Conservation (phyloP, 2,329 filamentous ascomycete genomes). For the Colletotrichum sidae region DNA sequence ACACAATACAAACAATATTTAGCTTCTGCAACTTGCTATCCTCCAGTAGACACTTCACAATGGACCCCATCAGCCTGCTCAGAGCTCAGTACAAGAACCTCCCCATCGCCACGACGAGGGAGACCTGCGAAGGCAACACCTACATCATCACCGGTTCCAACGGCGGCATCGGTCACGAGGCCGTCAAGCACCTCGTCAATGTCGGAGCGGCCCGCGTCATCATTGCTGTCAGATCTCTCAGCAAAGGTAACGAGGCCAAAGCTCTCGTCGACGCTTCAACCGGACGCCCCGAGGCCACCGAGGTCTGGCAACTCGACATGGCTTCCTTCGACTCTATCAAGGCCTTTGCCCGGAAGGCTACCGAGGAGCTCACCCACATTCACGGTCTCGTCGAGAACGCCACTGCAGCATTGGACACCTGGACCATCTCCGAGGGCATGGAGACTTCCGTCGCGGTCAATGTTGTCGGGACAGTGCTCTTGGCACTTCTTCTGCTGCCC, state of each 20-base stretch:
- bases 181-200: slow-evolving; percentile 46
- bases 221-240: slow-evolving; percentile 44
- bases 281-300: background rate
- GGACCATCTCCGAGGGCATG: slow-evolving; percentile 53
- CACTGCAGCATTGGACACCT: slow-evolving; percentile 50
- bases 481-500: slow-evolving; percentile 40
- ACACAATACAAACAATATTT: too few species aligned
- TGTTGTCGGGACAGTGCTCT: slow-evolving; percentile 40
- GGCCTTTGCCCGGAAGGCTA: slow-evolving; percentile 47
- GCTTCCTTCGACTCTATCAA: slow-evolving; percentile 50
- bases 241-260: slow-evolving; percentile 26
- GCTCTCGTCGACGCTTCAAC: slow-evolving; percentile 13
- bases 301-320: slow-evolving; percentile 49
- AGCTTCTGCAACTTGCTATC: background rate
- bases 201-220: slow-evolving; percentile 47
- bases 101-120: background rate
- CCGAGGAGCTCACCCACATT: slow-evolving; percentile 46
- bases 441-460: slow-evolving; percentile 59
- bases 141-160: slow-evolving; percentile 50
- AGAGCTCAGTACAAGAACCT: slow-evolving; percentile 7
- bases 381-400: slow-evolving; percentile 55
- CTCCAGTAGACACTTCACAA: background rate
- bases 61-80: background rate
- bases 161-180: slow-evolving; percentile 48
- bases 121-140: slow-evolving; percentile 14